A percentile compares a stretch with the other conserved stretches of the same genome.
phyloP scores from a whole-genome alignment of 371 early-diverging fungal genomes.

The Rhizopus microsporus region DNA sequence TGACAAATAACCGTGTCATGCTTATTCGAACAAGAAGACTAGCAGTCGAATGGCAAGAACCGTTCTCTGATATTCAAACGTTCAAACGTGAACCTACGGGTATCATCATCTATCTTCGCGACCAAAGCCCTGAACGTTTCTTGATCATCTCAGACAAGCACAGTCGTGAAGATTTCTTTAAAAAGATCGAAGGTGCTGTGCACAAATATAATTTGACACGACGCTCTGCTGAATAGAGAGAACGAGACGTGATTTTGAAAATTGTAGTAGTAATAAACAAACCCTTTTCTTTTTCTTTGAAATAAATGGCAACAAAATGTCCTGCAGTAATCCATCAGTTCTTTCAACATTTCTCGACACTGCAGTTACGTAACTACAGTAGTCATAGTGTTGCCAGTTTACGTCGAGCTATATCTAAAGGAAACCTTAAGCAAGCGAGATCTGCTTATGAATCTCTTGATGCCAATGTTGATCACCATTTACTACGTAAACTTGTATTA shows the following conservation, averaged over 20 bases:
- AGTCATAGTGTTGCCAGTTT: too few relatives aligned
- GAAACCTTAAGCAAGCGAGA: slow-evolving; percentile 1
- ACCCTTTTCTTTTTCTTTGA: too few relatives aligned
- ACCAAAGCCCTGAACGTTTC: slow-evolving; percentile 57
- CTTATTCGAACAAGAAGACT: slow-evolving; percentile 64
- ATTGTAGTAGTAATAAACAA: too few relatives aligned
- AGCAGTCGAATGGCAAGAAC: slow-evolving; percentile 73
- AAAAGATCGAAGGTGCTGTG: slow-evolving; percentile 57
- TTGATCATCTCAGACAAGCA: slow-evolving; percentile 60
- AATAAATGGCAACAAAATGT: too few relatives aligned
- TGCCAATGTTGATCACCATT: slow-evolving; percentile 15
- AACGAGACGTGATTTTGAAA: neutral
- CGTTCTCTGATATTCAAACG: slow-evolving; percentile 53
- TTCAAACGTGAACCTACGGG: slow-evolving; percentile 52
- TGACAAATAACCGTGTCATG: slow-evolving; percentile 72
- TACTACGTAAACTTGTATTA: slow-evolving; percentile 22
- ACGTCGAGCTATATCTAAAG: too few relatives aligned
- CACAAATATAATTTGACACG: slow-evolving; percentile 31
- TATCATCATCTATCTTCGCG: slow-evolving; percentile 46
- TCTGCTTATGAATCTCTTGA: slow-evolving; percentile 9
- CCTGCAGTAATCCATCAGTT: too few relatives aligned
- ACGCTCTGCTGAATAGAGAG: slow-evolving; percentile 12
- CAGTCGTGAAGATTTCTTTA: slow-evolving; percentile 62
- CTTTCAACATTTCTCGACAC: too few relatives aligned
- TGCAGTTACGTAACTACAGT: too few relatives aligned